Evolutionary conservation across 2,329 filamentous ascomycete genomes (phyloP).

Genomic region (Endoconidiophora polonica): DNA sequence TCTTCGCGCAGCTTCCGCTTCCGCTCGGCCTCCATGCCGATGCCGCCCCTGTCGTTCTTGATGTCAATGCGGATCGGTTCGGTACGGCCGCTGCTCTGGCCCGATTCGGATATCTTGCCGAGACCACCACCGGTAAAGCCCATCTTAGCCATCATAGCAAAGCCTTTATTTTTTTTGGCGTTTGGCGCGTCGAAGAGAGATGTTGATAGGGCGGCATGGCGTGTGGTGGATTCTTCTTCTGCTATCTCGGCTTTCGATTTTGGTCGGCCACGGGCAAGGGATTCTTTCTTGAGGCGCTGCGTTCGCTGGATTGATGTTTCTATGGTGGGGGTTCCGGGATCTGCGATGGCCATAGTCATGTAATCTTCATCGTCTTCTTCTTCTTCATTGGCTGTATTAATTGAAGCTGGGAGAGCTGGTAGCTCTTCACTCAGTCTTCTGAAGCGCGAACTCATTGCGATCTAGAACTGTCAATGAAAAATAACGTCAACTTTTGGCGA

Average conservation of each 20-base stretch:
- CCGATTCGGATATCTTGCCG: conserved; percentile 35
- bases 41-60: conserved; percentile 67
- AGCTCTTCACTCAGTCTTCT: background rate
- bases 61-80: conserved; percentile 64
- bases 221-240: conserved; percentile 52
- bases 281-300: conserved; percentile 39
- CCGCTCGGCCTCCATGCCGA: conserved; percentile 68
- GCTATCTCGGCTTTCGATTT: conserved; percentile 74
- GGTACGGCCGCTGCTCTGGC: conserved; percentile 18
- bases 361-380: conserved; percentile 59
- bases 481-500: background rate
- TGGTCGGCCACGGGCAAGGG: conserved; percentile 47
- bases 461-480: background rate
- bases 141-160: conserved; percentile 94
- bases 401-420: background rate
- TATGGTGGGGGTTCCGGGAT: conserved; percentile 38
- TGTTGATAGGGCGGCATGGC: conserved; percentile 61
- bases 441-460: background rate
- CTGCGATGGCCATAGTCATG: conserved; percentile 77
- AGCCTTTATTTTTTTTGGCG: conserved; percentile 60
- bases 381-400: conserved; percentile 13
- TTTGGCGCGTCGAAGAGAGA: conserved; percentile 45
- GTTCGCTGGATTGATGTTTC: conserved; percentile 40
- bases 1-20: conserved; percentile 54
- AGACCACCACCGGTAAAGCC: conserved; percentile 70